Evolutionary conservation across 768 basidiomycete genomes (phyloP).

Genomic region (Termitomyces sp.): DNA sequence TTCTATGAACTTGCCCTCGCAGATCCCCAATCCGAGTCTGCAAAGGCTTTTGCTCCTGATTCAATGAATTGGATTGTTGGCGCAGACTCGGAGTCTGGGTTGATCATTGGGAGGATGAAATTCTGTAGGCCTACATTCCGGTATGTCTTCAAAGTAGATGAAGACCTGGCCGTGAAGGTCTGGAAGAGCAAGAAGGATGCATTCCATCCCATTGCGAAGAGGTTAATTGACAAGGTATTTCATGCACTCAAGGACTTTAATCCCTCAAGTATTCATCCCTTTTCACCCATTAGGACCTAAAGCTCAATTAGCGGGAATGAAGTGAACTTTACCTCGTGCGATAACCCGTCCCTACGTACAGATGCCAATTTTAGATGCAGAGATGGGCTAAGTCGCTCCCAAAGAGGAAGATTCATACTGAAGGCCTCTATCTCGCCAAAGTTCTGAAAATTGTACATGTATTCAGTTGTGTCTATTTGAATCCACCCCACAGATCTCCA

Average conservation of each 20-base stretch:
- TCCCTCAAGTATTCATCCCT: background rate
- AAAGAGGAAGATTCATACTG: background rate
- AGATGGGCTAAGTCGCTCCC: background rate
- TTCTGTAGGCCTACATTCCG: slow-evolving; percentile 71
- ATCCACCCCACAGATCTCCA: slow-evolving; percentile 80
- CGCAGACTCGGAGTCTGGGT: slow-evolving; percentile 43
- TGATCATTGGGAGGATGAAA: slow-evolving; percentile 79
- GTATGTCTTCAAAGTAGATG: slow-evolving; percentile 47
- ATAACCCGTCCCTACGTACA: background rate
- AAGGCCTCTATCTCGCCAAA: background rate
- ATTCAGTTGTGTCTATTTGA: slow-evolving; percentile 41
- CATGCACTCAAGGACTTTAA: background rate
- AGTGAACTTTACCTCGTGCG: background rate
- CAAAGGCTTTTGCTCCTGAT: slow-evolving; percentile 41
- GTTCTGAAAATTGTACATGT: background rate
- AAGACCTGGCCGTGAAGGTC: slow-evolving; percentile 40
- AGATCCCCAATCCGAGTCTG: slow-evolving; percentile 40
- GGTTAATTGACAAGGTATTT: slow-evolving; percentile 67
- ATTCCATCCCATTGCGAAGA: slow-evolving; percentile 77
- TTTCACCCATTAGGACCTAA: background rate
- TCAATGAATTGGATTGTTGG: slow-evolving; percentile 71
- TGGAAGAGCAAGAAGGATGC: slow-evolving; percentile 41
- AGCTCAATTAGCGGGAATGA: background rate
- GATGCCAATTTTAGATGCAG: background rate
- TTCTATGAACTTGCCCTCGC: slow-evolving; percentile 71